Conservation (phyloP, 1,139 yeast genomes). For the Kluyveromyces sp. region DNA sequence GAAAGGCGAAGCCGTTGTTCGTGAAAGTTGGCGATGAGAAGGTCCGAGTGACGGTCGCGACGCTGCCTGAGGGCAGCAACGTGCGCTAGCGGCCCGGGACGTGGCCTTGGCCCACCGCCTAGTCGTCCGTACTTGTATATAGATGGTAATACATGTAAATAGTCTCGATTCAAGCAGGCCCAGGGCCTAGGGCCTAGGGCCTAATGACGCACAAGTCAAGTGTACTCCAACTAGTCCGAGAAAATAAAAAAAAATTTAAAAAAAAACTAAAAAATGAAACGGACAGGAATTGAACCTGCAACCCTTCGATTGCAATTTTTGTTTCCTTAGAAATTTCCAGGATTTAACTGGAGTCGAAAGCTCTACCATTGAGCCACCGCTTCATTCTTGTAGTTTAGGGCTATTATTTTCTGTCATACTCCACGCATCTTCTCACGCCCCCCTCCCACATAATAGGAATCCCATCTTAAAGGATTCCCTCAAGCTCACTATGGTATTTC, state of each 20-base stretch:
- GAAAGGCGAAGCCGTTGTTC: constrained; percentile 7
- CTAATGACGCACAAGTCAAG: no score
- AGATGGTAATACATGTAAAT: background rate
- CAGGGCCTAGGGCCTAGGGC: background rate
- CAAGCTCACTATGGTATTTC: background rate
- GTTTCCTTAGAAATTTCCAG: constrained; percentile 26
- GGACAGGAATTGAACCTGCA: no score
- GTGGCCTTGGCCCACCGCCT: no score
- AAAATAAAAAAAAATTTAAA: no score
- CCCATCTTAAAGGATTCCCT: no score
- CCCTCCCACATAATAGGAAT: no score
- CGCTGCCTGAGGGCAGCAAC: constrained; percentile 2
- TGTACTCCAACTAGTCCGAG: no score
- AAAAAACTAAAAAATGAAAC: no score
- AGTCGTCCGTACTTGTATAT: background rate
- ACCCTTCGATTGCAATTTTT: constrained; percentile 46
- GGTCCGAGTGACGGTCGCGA: constrained; percentile 2
- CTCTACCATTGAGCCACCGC: constrained; percentile 95
- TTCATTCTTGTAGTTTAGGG: constrained; percentile 31
- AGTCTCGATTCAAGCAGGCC: background rate
- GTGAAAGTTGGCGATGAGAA: constrained; percentile 2
- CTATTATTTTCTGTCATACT: no score
- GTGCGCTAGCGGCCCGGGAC: no score
- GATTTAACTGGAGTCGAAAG: constrained; percentile 68
- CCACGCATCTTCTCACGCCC: no score